These are phyloP conservation scores for Otatea glauca DNA, from an alignment of 176 grass and related monocot genomes.

Conservation along the genomic window DNA sequence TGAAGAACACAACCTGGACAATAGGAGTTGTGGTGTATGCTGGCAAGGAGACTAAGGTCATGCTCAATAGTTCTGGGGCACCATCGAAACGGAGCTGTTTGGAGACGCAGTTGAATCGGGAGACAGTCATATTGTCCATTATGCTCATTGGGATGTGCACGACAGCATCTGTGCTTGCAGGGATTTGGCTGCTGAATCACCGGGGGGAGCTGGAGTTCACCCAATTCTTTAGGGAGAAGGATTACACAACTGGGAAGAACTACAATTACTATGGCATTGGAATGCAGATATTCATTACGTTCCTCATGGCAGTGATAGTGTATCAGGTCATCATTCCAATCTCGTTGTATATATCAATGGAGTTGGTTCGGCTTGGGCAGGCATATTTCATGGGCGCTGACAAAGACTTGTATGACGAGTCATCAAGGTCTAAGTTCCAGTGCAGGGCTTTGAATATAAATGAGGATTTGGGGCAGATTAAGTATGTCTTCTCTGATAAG, in stretches of 20 bases:
- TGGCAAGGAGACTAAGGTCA: conserved; percentile 89
- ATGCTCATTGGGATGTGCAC: conserved; percentile 73
- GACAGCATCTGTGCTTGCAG: conserved; percentile 52
- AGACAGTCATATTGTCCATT: conserved; percentile 68
- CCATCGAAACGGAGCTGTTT: conserved; percentile 75
- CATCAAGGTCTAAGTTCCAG: conserved; percentile 65
- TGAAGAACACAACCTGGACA: conserved; percentile 81
- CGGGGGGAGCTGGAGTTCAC: conserved; percentile 49
- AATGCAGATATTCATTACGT: conserved; percentile 74
- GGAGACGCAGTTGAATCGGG: conserved; percentile 76
- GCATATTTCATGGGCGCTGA: conserved; percentile 76
- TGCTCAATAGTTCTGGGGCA: conserved; percentile 79
- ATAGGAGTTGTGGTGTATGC: conserved; percentile 88
- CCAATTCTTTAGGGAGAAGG: conserved; percentile 73
- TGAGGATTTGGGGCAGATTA: conserved; percentile 92
- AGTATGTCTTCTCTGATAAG: conserved; percentile 88
- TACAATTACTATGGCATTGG: conserved; percentile 79
- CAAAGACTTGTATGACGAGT: conserved; percentile 64
- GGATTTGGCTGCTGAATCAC: conserved; percentile 77
- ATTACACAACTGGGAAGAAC: conserved; percentile 68
- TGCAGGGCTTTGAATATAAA: conserved; percentile 96
- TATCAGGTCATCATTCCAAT: conserved; percentile 95
- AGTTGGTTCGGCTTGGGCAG: conserved; percentile 76
- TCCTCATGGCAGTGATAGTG: conserved; percentile 81
- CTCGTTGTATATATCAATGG: conserved; percentile 97